Evolutionary conservation across 2,329 filamentous ascomycete species (phyloP).

Genomic region (Boeremia exigua): DNA sequence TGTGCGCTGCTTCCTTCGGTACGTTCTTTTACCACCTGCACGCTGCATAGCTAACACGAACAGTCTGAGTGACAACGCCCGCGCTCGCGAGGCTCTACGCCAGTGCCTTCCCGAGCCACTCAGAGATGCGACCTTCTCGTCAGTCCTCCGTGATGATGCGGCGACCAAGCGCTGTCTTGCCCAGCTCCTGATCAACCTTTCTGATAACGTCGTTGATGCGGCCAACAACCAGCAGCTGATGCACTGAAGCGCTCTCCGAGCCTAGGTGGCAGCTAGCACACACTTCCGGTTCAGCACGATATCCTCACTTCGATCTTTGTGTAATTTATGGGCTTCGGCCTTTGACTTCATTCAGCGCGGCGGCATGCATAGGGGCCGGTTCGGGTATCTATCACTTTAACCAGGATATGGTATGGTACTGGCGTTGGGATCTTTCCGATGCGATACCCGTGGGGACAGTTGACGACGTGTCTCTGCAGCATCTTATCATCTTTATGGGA

Average conservation of each 20-base stretch:
- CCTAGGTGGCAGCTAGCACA: not conserved
- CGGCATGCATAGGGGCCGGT: slow-evolving; percentile 21
- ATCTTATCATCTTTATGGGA: slow-evolving; percentile 32
- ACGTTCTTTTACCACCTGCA: slow-evolving; percentile 44
- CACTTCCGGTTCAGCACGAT: slow-evolving; percentile 6
- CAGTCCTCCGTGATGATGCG: slow-evolving; percentile 93
- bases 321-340: slow-evolving; percentile 31
- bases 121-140: slow-evolving; percentile 96
- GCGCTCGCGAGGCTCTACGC: slow-evolving; percentile 89
- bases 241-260: slow-evolving; percentile 28
- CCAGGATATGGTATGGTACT: slow-evolving; percentile 30
- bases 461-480: slow-evolving; percentile 27
- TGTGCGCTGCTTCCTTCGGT: slow-evolving; percentile 95
- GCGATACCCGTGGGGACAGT: slow-evolving; percentile 39
- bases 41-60: slow-evolving; percentile 22
- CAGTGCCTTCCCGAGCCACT: slow-evolving; percentile 98
- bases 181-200: slow-evolving; percentile 96
- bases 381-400: slow-evolving; percentile 26
- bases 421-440: slow-evolving; percentile 36
- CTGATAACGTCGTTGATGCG: slow-evolving; percentile 76
- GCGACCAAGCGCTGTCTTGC: slow-evolving; percentile 96
- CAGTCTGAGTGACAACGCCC: slow-evolving; percentile 95
- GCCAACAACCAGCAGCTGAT: slow-evolving; percentile 47
- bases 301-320: slow-evolving; percentile 22
- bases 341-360: slow-evolving; percentile 32